phyloP scores from a whole-genome alignment of 768 basidiomycete species.

The Serendipita sp. region DNA sequence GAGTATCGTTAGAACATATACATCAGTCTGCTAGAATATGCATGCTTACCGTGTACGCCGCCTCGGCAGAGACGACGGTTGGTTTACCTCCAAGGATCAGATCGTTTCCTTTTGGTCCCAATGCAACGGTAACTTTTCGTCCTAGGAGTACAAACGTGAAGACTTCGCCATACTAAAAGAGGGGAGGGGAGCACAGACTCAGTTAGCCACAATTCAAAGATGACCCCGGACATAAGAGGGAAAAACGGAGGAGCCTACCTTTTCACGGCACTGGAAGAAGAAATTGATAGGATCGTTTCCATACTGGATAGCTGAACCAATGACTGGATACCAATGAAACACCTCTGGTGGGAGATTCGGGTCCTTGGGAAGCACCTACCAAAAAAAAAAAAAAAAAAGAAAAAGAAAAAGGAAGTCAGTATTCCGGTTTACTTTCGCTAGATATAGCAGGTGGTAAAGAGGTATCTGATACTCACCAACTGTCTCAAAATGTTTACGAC shows the following conservation, averaged over 20 bases:
- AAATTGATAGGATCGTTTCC: conserved; percentile 89
- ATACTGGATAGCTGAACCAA: conserved; percentile 80
- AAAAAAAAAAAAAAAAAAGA: neutral
- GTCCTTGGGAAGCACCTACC: conserved; percentile 50
- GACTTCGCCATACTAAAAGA: conserved; percentile 74
- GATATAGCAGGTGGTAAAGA: neutral
- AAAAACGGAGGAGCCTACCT: conserved; percentile 30
- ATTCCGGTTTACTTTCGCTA: neutral
- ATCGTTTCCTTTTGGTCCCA: conserved; percentile 86
- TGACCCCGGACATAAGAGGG: neutral
- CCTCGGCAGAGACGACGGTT: conserved; percentile 83
- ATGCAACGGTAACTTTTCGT: conserved; percentile 74
- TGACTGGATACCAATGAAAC: conserved; percentile 80
- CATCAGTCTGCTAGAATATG: neutral
- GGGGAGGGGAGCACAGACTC: neutral
- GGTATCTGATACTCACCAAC: conserved; percentile 30
- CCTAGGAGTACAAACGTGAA: conserved; percentile 91
- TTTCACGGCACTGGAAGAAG: conserved; percentile 60
- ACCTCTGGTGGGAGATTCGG: conserved; percentile 71
- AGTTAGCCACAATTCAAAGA: neutral
- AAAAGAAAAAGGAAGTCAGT: neutral
- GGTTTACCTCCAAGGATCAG: conserved; percentile 89
- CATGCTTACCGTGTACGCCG: conserved; percentile 69
- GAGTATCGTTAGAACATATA: conserved; percentile 10
- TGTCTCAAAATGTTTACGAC: conserved; percentile 65